A percentile compares a stretch with the other conserved stretches of the same genome.
phyloP scores from a whole-genome alignment of 2,329 filamentous ascomycete species.

The Colletotrichum magnum region DNA sequence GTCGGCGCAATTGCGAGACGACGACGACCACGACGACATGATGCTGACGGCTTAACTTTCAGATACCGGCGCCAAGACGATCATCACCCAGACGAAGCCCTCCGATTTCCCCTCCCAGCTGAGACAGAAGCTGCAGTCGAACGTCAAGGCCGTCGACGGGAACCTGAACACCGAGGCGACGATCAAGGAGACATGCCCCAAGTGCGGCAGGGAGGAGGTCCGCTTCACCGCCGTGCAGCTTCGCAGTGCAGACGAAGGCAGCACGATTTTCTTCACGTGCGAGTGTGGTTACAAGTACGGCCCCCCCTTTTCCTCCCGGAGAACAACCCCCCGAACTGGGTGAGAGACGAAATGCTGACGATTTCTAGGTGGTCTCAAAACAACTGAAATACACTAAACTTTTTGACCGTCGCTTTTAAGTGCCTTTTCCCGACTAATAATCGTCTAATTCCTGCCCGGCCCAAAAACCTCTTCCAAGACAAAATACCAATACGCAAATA shows the following conservation, averaged over 20 bases:
- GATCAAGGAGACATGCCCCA: conserved; percentile 79
- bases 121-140: conserved; percentile 85
- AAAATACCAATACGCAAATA: neutral
- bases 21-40: neutral
- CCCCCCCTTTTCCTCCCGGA: neutral
- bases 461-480: conserved; percentile 28
- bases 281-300: conserved; percentile 87
- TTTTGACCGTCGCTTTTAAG: conserved; percentile 37
- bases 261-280: conserved; percentile 91
- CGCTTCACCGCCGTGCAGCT: conserved; percentile 88
- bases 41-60: conserved; percentile 5
- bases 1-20: neutral
- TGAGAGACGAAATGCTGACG: conserved; percentile 44
- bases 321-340: conserved; percentile 10
- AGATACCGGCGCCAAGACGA: conserved; percentile 83
- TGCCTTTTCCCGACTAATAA: conserved; percentile 39
- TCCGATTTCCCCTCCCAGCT: conserved; percentile 92
- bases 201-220: conserved; percentile 87
- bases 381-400: conserved; percentile 60
- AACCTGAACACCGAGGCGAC: conserved; percentile 81
- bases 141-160: conserved; percentile 83
- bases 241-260: conserved; percentile 94
- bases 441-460: conserved; percentile 32
- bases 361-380: conserved; percentile 68
- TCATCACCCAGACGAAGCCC: conserved; percentile 87